A percentile compares a stretch with the other conserved stretches of the same genome.
phyloP scores from a whole-genome alignment of 495 filamentous ascomycete genomes.

The Podospora tetraspora region DNA sequence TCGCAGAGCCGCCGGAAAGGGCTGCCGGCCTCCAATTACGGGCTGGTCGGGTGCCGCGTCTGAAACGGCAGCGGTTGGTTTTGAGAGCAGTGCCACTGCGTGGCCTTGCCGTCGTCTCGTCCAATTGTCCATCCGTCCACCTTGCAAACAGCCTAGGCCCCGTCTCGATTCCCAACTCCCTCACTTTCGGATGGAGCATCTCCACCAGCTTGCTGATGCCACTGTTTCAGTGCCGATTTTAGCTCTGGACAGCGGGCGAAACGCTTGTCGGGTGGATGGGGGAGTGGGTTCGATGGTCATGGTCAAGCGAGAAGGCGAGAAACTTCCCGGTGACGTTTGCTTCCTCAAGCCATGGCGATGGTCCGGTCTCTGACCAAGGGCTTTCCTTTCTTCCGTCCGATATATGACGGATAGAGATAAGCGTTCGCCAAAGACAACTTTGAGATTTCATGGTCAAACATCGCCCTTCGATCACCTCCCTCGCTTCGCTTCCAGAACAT shows the following conservation, averaged over 20 bases:
- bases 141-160: background rate
- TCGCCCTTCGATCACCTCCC: background rate
- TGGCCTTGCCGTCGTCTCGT: background rate
- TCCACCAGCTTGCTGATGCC: background rate
- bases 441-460: background rate
- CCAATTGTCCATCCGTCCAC: background rate
- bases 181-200: background rate
- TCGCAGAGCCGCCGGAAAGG: background rate
- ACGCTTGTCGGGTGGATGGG: background rate
- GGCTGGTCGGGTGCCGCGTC: constrained; percentile 6
- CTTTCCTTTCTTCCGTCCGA: background rate
- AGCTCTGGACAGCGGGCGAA: background rate
- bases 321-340: background rate
- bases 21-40: constrained; percentile 5
- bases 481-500: background rate
- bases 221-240: background rate
- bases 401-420: background rate
- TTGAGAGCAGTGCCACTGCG: background rate
- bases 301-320: background rate
- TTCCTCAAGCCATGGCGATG: background rate
- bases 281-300: background rate
- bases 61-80: background rate
- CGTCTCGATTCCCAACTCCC: background rate
- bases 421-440: background rate
- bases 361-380: no score